These are phyloP conservation scores for Inosperma sp. DNA, from an alignment of 768 basidiomycete species.

Conservation along the genomic window DNA sequence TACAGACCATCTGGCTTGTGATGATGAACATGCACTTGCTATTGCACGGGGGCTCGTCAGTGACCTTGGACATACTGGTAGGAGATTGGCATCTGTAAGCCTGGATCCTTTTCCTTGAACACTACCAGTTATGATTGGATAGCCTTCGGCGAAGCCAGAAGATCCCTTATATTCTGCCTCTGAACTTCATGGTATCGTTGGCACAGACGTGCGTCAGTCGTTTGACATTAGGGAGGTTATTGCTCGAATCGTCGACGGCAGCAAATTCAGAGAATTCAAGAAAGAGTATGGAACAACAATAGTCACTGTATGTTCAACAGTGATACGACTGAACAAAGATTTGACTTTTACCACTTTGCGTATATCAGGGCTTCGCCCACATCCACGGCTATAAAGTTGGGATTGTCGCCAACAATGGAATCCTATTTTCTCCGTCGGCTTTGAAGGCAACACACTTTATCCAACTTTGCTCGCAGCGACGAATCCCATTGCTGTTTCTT, in stretches of 20 bases:
- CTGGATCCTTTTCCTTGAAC: background rate
- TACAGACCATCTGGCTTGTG: constrained; percentile 79
- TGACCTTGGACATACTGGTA: constrained; percentile 67
- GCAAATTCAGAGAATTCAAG: constrained; percentile 92
- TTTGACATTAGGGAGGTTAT: constrained; percentile 96
- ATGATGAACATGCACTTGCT: constrained; percentile 80
- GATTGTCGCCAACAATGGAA: constrained; percentile 92
- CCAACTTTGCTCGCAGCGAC: constrained; percentile 86
- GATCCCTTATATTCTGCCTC: constrained; percentile 73
- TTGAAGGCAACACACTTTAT: constrained; percentile 95
- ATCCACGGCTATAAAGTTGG: constrained; percentile 89
- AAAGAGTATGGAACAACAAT: constrained; percentile 91
- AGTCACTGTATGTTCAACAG: constrained; percentile 58
- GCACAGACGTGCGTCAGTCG: constrained; percentile 79
- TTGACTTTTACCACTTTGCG: background rate
- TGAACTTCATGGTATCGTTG: constrained; percentile 89
- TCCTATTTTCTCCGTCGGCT: constrained; percentile 90
- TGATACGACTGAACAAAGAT: background rate
- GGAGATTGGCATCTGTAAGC: constrained; percentile 47
- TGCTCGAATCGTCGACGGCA: constrained; percentile 86
- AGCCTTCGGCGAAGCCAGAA: constrained; percentile 62
- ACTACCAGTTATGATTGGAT: background rate
- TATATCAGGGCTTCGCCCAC: constrained; percentile 74
- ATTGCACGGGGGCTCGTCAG: constrained; percentile 74
- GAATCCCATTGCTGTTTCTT: constrained; percentile 86